Evolutionary conservation across 768 basidiomycete species (phyloP), one percentile per base, ranked within the genome.

Genomic region (Xerocomellus dryophilus): DNA sequence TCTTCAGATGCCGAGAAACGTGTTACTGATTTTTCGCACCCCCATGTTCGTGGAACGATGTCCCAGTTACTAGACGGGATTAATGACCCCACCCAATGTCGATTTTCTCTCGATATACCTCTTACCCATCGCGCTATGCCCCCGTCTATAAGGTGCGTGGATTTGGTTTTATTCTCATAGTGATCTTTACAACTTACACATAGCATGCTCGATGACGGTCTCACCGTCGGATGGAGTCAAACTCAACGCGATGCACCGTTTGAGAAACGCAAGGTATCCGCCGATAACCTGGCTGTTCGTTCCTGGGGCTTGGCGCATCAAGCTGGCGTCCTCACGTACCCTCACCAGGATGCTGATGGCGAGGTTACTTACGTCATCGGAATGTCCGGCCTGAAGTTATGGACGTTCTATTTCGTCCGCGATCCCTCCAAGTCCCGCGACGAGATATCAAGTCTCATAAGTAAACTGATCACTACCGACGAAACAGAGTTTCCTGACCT

Each of bases 211-310:
- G 39, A 53, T 7, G 38, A 59, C 2, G 55, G 55, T 7, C 36
- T 59, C 0, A 31, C 48, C 11, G n/a, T 52, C 3, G 42, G 56
- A 3, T 59, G 50, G 55, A 53, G 50, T n/a, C 47, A 57, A n/a
- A 57, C 58, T 6, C 47, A 51, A 17, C 18, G 9, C 4, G 32
- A 60, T 5, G 4, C 12, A 1, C 41, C 53, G 2, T 17, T 48
- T 17, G 7, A 4, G 5, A 48, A 35, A 11, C 14, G 18, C 2
- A 47, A 35, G 14, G 32, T 59, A 1, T 23, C 17, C 1, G 23
- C 50, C 0, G 59, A 60, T 17, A 47, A 47, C 15, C 38, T 39
- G 1, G 3, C 36, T 5, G 31, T 36, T 2, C 35, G 39, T 2
- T 50, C 47, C 0, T 34, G 32, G 31, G 20, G 1, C 0, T 34